Conservation (phyloP, 2,329 filamentous ascomycete species). For the Aspergillus fumigatus region DNA sequence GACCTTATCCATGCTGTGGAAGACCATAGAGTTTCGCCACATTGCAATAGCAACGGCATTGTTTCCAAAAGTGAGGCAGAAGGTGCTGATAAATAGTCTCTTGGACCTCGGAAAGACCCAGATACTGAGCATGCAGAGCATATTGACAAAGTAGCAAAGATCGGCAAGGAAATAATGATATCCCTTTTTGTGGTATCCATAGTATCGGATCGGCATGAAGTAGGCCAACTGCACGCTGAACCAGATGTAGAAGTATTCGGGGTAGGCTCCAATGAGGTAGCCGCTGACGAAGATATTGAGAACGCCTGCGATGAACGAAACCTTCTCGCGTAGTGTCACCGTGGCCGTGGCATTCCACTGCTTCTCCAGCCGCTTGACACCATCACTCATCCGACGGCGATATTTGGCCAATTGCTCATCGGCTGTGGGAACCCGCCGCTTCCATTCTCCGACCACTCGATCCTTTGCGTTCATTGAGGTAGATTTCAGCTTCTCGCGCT, state of each 20-base stretch:
- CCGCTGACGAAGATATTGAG: slow-evolving; percentile 97
- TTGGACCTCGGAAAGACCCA: slow-evolving; percentile 91
- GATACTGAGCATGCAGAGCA: slow-evolving; percentile 73
- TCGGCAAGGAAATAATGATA: slow-evolving; percentile 98
- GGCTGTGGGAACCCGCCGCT: slow-evolving; percentile 74
- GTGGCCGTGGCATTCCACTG: slow-evolving; percentile 87
- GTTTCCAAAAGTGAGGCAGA: slow-evolving; percentile 90
- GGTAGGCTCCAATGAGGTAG: slow-evolving; percentile 81
- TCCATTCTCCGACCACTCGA: slow-evolving; percentile 89
- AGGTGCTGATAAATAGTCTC: slow-evolving; percentile 84
- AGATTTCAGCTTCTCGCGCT: slow-evolving; percentile 73
- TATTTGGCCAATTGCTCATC: slow-evolving; percentile 94
- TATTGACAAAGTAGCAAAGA: slow-evolving; percentile 96
- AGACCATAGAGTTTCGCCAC: slow-evolving; percentile 98
- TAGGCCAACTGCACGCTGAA: slow-evolving; percentile 83
- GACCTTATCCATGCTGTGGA: slow-evolving; percentile 97
- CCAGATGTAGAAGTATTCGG: slow-evolving; percentile 87
- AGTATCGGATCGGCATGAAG: slow-evolving; percentile 95
- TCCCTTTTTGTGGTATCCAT: slow-evolving; percentile 83
- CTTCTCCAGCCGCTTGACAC: slow-evolving; percentile 79
- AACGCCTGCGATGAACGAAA: slow-evolving; percentile 92
- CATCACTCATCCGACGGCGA: slow-evolving; percentile 76
- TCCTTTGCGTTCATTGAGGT: slow-evolving; percentile 75
- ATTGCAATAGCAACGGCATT: slow-evolving; percentile 97
- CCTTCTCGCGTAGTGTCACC: slow-evolving; percentile 86